Conservation (phyloP, 441 rosid species). For the Mallotus japonicus region DNA sequence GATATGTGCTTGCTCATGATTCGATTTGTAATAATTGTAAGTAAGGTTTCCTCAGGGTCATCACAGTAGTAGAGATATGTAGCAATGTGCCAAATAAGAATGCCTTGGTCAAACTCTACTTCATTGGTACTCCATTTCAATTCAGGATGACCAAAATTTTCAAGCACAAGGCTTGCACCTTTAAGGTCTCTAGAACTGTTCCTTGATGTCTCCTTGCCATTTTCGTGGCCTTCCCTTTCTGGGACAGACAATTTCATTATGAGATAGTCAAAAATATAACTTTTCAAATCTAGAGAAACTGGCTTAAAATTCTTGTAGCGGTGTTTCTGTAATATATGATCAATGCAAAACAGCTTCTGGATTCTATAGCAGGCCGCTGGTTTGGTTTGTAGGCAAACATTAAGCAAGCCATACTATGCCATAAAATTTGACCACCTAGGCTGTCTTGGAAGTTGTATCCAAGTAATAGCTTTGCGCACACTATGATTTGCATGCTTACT, state of each 20-base stretch:
- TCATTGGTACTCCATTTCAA: constrained; percentile 5
- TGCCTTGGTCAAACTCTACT: constrained; percentile 42
- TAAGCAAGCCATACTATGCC: constrained; percentile 31
- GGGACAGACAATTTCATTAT: background rate
- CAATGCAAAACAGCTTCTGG: background rate
- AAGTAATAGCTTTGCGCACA: too few species aligned
- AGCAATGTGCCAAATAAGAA: constrained; percentile 50
- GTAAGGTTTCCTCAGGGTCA: background rate
- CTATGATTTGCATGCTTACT: too few species aligned
- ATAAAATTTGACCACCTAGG: constrained; percentile 38
- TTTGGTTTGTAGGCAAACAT: constrained; percentile 21
- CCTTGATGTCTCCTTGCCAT: background rate
- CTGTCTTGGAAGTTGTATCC: too few species aligned
- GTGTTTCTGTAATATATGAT: background rate
- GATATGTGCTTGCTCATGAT: constrained; percentile 40
- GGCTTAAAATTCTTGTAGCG: constrained; percentile 3
- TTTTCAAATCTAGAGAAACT: constrained; percentile 22
- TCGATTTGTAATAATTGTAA: background rate
- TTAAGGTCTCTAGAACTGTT: background rate
- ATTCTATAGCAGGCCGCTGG: background rate
- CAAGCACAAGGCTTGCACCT: background rate
- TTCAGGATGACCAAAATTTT: background rate
- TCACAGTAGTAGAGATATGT: constrained; percentile 38
- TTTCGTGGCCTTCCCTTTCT: background rate
- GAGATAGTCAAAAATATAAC: constrained; percentile 24